Conservation (phyloP, 805 yeast genomes). For the Saccharomycopsis fibuligera region DNA sequence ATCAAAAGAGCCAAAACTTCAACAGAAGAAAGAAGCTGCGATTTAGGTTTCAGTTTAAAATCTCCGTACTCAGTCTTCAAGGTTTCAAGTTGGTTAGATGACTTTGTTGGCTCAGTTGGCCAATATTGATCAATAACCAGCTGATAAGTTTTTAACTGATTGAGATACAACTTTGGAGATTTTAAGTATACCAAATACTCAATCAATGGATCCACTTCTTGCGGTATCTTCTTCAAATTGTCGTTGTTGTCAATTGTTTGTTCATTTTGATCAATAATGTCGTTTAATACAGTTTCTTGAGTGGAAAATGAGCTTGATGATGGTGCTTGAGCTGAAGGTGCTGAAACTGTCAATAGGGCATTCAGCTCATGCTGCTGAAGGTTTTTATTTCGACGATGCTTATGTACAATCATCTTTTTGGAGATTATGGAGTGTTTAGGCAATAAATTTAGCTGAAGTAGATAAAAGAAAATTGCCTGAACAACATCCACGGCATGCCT, state of each 20-base stretch:
- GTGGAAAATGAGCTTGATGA: not conserved
- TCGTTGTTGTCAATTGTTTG: constrained; percentile 23
- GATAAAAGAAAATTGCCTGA: constrained; percentile 76
- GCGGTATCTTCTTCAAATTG: constrained; percentile 10
- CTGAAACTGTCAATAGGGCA: too few relatives aligned
- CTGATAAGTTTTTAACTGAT: constrained; percentile 16
- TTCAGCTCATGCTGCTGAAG: not conserved
- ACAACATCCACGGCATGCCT: constrained; percentile 93
- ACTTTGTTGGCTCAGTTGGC: not conserved
- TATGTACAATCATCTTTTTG: constrained; percentile 13
- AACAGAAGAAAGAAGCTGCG: constrained; percentile 25
- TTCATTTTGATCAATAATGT: constrained; percentile 11
- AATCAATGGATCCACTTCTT: constrained; percentile 19
- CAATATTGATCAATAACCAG: constrained; percentile 9
- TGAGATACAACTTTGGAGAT: constrained; percentile 14
- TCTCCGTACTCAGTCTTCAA: constrained; percentile 6
- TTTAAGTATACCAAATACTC: constrained; percentile 16
- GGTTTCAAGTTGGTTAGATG: not conserved
- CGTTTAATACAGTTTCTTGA: not conserved
- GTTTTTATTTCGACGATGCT: constrained; percentile 1
- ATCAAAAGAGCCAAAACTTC: constrained; percentile 59
- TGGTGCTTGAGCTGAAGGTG: not conserved
- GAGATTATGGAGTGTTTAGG: constrained; percentile 20
- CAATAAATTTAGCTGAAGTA: constrained; percentile 29
- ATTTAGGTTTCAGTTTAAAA: not conserved